phyloP scores from a whole-genome alignment of 371 early-diverging fungal species.

The Conidiobolus incongruus region DNA sequence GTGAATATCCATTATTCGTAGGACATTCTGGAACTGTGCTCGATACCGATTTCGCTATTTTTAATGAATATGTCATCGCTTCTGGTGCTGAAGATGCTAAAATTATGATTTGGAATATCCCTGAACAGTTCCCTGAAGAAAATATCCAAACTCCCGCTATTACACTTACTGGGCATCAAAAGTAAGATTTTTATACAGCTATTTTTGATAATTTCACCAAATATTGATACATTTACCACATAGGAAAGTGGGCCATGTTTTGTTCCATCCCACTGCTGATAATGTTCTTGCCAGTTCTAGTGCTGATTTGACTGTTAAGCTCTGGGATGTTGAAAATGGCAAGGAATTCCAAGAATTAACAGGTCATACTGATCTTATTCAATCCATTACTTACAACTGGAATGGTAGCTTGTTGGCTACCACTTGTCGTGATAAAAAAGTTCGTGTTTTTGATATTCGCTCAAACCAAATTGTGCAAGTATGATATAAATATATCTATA shows the following conservation, averaged over 20 bases:
- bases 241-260: constrained; percentile 87
- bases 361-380: constrained; percentile 80
- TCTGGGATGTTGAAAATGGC: constrained; percentile 94
- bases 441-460: constrained; percentile 84
- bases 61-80: constrained; percentile 79
- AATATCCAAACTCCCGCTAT: constrained; percentile 33
- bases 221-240: constrained; percentile 1
- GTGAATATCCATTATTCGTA: constrained; percentile 63
- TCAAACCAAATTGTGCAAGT: constrained; percentile 49
- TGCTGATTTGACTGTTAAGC: constrained; percentile 78
- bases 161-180: constrained; percentile 35
- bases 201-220: background rate
- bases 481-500: constrained; percentile 9
- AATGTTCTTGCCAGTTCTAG: constrained; percentile 77
- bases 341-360: constrained; percentile 63
- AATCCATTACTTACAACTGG: constrained; percentile 75
- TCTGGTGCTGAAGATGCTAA: constrained; percentile 87
- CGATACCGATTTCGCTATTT: constrained; percentile 94
- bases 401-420: constrained; percentile 73
- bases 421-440: constrained; percentile 86
- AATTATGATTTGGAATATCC: constrained; percentile 89
- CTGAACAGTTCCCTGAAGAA: constrained; percentile 47
- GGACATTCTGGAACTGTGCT: constrained; percentile 88
- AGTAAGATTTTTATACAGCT: constrained; percentile 12
- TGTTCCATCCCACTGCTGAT: constrained; percentile 89